These are phyloP conservation scores for Trichocladium uniseriatum DNA, from an alignment of 495 filamentous ascomycete genomes.

Conservation along the genomic window DNA sequence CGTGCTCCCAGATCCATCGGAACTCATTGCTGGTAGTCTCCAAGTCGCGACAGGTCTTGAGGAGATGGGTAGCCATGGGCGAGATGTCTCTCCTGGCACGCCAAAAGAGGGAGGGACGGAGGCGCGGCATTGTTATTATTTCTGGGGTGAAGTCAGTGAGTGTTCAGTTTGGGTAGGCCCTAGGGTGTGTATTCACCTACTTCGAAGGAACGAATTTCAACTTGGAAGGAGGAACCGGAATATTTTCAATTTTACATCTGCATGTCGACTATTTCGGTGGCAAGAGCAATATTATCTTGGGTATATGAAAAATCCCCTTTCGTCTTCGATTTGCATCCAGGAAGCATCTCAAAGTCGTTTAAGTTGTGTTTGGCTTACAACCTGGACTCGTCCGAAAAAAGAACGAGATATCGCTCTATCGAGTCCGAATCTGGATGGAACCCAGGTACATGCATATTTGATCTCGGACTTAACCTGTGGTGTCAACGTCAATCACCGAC, in stretches of 20 bases:
- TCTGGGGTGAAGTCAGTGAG: not conserved
- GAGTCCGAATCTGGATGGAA: not conserved
- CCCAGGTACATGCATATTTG: not conserved
- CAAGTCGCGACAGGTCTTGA: constrained; percentile 60
- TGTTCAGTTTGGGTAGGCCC: no score
- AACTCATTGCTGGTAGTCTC: constrained; percentile 65
- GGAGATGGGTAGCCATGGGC: constrained; percentile 54
- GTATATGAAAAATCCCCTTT: no score
- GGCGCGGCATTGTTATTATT: constrained; percentile 58
- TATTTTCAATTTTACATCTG: no score
- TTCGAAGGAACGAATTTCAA: no score
- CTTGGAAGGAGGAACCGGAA: no score
- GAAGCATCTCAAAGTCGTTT: not conserved
- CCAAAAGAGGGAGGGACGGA: constrained; percentile 50
- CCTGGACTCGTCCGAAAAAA: not conserved
- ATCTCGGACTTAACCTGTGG: not conserved
- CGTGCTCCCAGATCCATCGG: constrained; percentile 70
- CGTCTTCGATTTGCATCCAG: no score
- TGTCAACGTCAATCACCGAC: not conserved
- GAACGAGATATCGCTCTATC: not conserved
- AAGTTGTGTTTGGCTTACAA: not conserved
- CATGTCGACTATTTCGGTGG: no score
- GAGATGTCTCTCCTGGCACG: constrained; percentile 45
- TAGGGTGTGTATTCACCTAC: no score
- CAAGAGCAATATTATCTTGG: no score